phyloP scores from a whole-genome alignment of 2,329 filamentous ascomycete genomes.

The Colletotrichum sp. region DNA sequence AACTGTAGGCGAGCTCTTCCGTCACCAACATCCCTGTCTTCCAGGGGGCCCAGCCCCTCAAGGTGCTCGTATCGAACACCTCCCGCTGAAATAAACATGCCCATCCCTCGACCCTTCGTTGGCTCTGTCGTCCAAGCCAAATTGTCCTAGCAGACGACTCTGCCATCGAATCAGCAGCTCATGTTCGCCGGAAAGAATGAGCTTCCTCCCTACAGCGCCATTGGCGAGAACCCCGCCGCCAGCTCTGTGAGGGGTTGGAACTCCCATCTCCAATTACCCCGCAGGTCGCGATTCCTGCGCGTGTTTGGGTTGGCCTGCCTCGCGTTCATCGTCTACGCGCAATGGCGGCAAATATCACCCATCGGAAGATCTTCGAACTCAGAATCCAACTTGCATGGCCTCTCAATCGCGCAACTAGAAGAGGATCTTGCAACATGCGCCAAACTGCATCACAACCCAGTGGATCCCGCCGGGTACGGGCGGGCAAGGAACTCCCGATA shows the following conservation, averaged over 20 bases:
- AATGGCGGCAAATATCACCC: conserved; percentile 46
- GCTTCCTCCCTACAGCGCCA: conserved; percentile 50
- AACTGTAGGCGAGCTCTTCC: not conserved
- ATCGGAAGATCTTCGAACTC: conserved; percentile 18
- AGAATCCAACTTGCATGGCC: conserved; percentile 33
- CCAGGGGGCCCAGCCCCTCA: not conserved
- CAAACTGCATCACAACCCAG: conserved; percentile 57
- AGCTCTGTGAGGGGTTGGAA: not conserved
- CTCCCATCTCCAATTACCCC: not conserved
- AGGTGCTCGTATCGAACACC: not conserved
- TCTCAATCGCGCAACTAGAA: conserved; percentile 59
- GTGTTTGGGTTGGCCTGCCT: conserved; percentile 49
- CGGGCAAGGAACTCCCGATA: conserved; percentile 66
- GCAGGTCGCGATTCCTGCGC: conserved; percentile 13
- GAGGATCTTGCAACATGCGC: conserved; percentile 61
- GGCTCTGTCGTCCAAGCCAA: not conserved
- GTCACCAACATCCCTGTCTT: not conserved
- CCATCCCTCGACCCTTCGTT: not conserved
- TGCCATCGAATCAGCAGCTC: not conserved
- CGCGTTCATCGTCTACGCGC: conserved; percentile 52
- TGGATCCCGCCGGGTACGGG: conserved; percentile 60
- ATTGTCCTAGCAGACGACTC: not conserved
- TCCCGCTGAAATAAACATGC: not conserved
- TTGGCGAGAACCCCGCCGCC: conserved; percentile 9
- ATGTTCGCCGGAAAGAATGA: conserved; percentile 39